These are phyloP conservation scores for Cordyceps sp. DNA, from an alignment of 2,329 filamentous ascomycete species.

Conservation along the genomic window DNA sequence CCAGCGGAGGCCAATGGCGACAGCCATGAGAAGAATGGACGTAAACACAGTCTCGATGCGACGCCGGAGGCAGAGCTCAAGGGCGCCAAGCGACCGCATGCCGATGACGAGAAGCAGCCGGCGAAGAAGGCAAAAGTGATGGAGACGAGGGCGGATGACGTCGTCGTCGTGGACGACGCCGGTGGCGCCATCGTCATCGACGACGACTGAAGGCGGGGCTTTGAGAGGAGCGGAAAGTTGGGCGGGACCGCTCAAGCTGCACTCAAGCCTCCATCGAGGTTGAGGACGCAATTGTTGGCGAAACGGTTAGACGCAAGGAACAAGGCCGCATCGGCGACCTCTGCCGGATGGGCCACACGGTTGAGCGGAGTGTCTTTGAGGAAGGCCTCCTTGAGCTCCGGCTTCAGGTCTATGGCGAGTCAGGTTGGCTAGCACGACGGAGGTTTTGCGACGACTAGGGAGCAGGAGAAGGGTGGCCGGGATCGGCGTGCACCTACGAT, in stretches of 20 bases:
- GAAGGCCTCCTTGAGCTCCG: conserved; percentile 18
- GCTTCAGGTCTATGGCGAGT: conserved; percentile 20
- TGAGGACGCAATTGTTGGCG: conserved; percentile 74
- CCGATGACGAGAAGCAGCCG: conserved; percentile 23
- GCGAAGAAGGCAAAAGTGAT: conserved; percentile 32
- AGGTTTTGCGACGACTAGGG: background rate
- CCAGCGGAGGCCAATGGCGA: conserved; percentile 22
- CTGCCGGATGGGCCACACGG: conserved; percentile 52
- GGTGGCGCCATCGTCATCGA: conserved; percentile 52
- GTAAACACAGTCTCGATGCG: conserved; percentile 19
- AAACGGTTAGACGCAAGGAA: conserved; percentile 68
- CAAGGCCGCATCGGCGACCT: conserved; percentile 67
- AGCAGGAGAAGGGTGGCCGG: background rate
- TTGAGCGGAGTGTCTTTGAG: conserved; percentile 39
- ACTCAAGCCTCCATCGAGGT: conserved; percentile 72
- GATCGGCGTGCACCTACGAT: conserved; percentile 31
- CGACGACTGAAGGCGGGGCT: conserved; percentile 28
- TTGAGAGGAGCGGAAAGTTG: background rate
- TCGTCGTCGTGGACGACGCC: conserved; percentile 33
- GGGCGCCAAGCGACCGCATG: conserved; percentile 27
- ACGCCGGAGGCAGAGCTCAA: conserved; percentile 13
- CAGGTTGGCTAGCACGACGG: conserved; percentile 9
- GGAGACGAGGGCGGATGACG: conserved; percentile 18
- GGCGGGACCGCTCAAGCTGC: conserved; percentile 28
- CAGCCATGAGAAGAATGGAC: conserved; percentile 22